These are phyloP conservation scores for Coniochaeta hoffmannii DNA, from an alignment of 2,329 filamentous ascomycete genomes.

Conservation along the genomic window DNA sequence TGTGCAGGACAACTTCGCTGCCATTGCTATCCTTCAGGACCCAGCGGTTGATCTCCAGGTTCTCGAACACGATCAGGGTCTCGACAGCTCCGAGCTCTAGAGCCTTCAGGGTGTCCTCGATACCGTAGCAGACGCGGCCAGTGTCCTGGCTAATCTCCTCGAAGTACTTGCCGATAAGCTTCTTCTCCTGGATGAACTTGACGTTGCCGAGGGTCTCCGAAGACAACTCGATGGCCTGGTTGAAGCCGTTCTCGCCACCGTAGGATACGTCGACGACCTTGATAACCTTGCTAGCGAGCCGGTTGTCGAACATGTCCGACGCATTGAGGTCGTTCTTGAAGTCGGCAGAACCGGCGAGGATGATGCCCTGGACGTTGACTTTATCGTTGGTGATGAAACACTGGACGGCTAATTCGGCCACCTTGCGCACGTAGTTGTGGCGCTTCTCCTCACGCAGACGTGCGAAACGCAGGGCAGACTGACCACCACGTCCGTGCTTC, in stretches of 20 bases:
- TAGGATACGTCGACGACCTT: constrained; percentile 99
- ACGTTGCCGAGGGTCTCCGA: constrained; percentile 96
- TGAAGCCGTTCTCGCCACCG: constrained; percentile 98
- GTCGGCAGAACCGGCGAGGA: constrained; percentile 93
- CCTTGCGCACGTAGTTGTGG: constrained; percentile 99
- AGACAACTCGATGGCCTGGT: constrained; percentile 95
- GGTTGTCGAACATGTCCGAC: constrained; percentile 93
- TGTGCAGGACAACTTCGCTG: constrained; percentile 70
- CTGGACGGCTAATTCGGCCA: constrained; percentile 93
- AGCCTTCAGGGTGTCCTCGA: constrained; percentile 95
- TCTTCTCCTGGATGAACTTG: constrained; percentile 99
- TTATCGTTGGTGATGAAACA: constrained; percentile 99
- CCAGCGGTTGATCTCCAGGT: constrained; percentile 91
- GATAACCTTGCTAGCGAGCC: constrained; percentile 91
- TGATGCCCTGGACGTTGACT: constrained; percentile 92
- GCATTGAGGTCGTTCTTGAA: constrained; percentile 99
- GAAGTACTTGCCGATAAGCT: constrained; percentile 97
- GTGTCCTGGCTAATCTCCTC: constrained; percentile 98
- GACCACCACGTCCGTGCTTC: constrained; percentile 99
- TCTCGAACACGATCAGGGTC: constrained; percentile 93
- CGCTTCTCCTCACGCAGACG: constrained; percentile 99
- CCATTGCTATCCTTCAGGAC: constrained; percentile 73
- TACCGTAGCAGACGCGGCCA: constrained; percentile 94
- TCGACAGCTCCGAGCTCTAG: constrained; percentile 93
- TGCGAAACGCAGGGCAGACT: constrained; percentile 97